These are phyloP conservation scores for Trichoderma atroviride DNA, from an alignment of 2,329 filamentous ascomycete species.

Conservation along the genomic window DNA sequence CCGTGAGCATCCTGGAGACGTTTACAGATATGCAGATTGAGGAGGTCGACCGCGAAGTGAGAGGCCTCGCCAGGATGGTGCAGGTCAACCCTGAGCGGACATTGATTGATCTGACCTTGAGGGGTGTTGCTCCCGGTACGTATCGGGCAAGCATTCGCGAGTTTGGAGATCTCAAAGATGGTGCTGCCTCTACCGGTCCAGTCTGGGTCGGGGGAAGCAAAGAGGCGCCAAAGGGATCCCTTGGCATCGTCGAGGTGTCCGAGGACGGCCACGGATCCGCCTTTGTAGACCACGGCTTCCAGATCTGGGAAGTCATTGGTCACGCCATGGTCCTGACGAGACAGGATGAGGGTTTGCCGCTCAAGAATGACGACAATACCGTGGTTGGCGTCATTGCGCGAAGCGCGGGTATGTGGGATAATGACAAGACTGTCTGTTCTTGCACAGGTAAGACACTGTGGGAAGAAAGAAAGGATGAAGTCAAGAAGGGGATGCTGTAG, in stretches of 20 bases:
- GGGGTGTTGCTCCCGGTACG: conserved; percentile 75
- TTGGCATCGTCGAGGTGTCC: conserved; percentile 77
- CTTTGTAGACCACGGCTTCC: conserved; percentile 79
- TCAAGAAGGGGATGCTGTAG: conserved; percentile 85
- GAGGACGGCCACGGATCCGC: conserved; percentile 74
- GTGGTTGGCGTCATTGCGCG: conserved; percentile 91
- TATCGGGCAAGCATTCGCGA: conserved; percentile 86
- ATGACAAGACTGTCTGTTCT: conserved; percentile 97
- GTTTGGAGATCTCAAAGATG: conserved; percentile 82
- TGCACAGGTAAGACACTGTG: conserved; percentile 98
- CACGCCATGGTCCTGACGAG: conserved; percentile 84
- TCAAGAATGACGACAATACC: conserved; percentile 79
- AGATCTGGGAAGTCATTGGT: conserved; percentile 96
- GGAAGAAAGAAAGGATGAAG: conserved; percentile 92
- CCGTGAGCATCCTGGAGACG: conserved; percentile 95
- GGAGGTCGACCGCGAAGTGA: conserved; percentile 61
- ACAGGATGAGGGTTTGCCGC: conserved; percentile 55
- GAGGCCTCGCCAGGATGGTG: conserved; percentile 90
- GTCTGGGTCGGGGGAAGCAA: conserved; percentile 69
- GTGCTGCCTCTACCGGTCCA: conserved; percentile 78
- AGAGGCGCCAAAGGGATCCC: conserved; percentile 50
- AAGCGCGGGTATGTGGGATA: conserved; percentile 98
- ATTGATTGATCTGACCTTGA: conserved; percentile 83
- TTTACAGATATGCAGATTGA: conserved; percentile 60
- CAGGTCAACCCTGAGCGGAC: conserved; percentile 80